phyloP scores from a whole-genome alignment of 2,329 filamentous ascomycete species.

The Dichotomopilus funicola region DNA sequence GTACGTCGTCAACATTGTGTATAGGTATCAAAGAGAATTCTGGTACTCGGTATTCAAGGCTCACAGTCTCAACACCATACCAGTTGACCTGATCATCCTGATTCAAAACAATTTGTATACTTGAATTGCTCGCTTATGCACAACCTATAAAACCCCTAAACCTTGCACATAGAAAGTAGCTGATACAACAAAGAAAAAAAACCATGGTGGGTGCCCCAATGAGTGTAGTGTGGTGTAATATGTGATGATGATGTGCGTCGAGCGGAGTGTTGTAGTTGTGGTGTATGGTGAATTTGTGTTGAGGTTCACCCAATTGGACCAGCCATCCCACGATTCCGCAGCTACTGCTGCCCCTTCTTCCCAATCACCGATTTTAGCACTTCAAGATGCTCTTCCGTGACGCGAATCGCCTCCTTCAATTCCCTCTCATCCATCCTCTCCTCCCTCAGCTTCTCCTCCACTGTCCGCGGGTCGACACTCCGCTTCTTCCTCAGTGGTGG shows the following conservation, averaged over 20 bases:
- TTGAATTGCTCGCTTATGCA: neutral
- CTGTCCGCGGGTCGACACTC: conserved; percentile 47
- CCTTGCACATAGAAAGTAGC: neutral
- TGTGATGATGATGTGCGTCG: neutral
- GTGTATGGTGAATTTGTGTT: neutral
- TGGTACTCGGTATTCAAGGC: no score
- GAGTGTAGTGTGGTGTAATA: conserved; percentile 2
- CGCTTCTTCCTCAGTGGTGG: conserved; percentile 37
- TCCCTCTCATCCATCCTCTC: conserved; percentile 64
- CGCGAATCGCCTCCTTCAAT: conserved; percentile 70
- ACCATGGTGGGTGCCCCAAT: conserved; percentile 1
- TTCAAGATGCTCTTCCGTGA: conserved; percentile 79
- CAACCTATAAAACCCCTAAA: neutral
- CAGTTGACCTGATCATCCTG: neutral
- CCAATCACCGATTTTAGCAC: conserved; percentile 69
- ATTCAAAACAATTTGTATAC: neutral
- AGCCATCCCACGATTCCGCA: neutral
- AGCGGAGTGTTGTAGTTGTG: neutral
- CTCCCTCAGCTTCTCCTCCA: conserved; percentile 53
- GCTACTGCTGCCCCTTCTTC: conserved; percentile 31
- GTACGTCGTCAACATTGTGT: no score
- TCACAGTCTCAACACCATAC: no score
- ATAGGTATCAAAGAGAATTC: no score
- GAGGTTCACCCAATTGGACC: neutral
- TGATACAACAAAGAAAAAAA: neutral